Base-by-base conservation (phyloP, 2,329 filamentous ascomycete genomes). In the Claviceps sp. region DNA sequence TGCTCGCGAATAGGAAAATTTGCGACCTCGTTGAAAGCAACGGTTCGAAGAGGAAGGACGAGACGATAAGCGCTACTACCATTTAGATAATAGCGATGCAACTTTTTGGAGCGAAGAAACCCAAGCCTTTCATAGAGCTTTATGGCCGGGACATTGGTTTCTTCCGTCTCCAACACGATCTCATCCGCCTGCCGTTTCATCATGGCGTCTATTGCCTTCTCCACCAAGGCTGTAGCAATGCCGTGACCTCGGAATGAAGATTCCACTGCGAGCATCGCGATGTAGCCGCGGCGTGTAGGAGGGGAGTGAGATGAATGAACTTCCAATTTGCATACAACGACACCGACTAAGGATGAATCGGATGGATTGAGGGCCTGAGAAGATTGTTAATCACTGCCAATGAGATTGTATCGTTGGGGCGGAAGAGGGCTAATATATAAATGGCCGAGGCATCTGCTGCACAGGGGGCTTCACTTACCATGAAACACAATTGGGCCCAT, bases 401-500 rank as follows among this genome's bases (percentile, higher is more conserved):
- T 41, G 18, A 24, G 8, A 13, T 18, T 11, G 9, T n/a, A 41
- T 26, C 16, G 30, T 13, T 34, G 8, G 26, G 30, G 30, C 9
- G 30, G 4, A 11, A 11, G 8, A 34, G 30, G 30, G 30, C 30
- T 13, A 7, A 22, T 37, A 18, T 38, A 14, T n/a, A 8, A 30
- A 37, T 2, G 16, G 7, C 8, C 5, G 24, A 11, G 46, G 16
- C 16, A 8, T 38, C 18, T 9, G 34, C 18, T 34, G 46, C 16
- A n/a, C 9, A 16, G 14, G 30, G 18, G 16, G n/a, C 30, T 16
- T 18, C 16, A 56, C 62, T 55, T 37, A 91, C 89, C 82, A 97
- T 87, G 69, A 88, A 97, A 69, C 93, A 98, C n/a, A 98, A 73
- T 63, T 97, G 85, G 5, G 87, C 86, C 93, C 93, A 98, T 77